Evolutionary conservation across 2,329 filamentous ascomycete species (phyloP), one percentile per base, ranked within the genome.

Genomic region (Aspergillus sp.): DNA sequence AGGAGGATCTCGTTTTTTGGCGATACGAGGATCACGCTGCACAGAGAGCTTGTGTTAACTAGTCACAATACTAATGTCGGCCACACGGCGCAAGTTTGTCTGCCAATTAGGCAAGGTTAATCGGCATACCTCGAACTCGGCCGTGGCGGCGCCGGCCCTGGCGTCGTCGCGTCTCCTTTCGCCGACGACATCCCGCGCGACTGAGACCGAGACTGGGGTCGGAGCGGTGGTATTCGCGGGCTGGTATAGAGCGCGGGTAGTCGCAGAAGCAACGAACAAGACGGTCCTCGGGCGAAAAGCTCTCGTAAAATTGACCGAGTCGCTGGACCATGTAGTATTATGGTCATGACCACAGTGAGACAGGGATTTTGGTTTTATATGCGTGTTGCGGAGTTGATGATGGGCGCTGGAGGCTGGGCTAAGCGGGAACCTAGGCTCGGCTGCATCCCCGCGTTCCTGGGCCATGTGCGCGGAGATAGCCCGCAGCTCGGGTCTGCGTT

Each of bases 1-100:
- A 96, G 75, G 1, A 98, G 72, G 29, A 96, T 76, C 56, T 94
- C 78, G 57, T 96, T 95, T 31, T 72, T 69, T 0, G 86, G 82
- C 0, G 91, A 95, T 29, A 98, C 68, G 10, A 96, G 71, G 20
- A 96, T 67, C 29, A 96, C 78, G 45, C 85, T 93, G 8, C 7
- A 29, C 12, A n/a, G n/a, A n/a, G n/a, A n/a, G n/a, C n/a, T n/a
- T 17, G 22, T 30, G 27, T 41, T 32, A 53, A 42, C 34, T 27
- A 16, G 16, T 27, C 8, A 14, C 19, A 24, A 7, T 32, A 11
- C 14, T 26, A 8, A 8, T 15, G n/a, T n/a, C 15, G 13, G n/a
- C 14, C n/a, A 25, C n/a, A 29, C 15, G 8, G 25, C 13, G n/a
- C 8, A 16, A 14, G 8, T 12, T 29, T 12, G 13, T 14, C 22